phyloP scores from a whole-genome alignment of 2,329 filamentous ascomycete genomes.

The Monilinia laxa region DNA sequence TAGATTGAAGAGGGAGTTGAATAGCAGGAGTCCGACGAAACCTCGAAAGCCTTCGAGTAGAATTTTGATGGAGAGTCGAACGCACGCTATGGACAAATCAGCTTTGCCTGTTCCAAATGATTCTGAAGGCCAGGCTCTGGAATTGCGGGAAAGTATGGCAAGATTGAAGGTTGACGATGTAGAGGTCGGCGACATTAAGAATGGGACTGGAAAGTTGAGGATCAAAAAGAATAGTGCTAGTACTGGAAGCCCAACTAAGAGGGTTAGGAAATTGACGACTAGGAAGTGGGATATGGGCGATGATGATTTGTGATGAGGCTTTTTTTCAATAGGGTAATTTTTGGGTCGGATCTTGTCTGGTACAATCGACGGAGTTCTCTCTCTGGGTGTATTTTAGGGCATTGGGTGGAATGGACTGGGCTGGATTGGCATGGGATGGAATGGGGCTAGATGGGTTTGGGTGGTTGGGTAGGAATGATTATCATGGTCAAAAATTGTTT shows the following conservation, averaged over 20 bases:
- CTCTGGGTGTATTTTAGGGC: neutral
- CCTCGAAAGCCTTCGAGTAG: conserved; percentile 12
- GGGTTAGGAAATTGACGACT: conserved; percentile 36
- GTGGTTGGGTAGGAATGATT: neutral
- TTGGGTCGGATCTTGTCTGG: neutral
- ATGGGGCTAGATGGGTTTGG: neutral
- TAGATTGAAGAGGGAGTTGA: conserved; percentile 64
- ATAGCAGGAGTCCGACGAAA: conserved; percentile 48
- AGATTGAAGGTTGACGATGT: conserved; percentile 4
- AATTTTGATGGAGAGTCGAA: conserved; percentile 13
- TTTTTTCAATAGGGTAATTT: neutral
- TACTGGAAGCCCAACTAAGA: conserved; percentile 33
- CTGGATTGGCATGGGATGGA: neutral
- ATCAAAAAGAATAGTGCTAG: conserved; percentile 1
- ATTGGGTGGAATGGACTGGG: neutral
- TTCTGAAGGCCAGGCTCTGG: conserved; percentile 24
- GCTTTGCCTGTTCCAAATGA: conserved; percentile 12
- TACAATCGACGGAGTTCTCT: neutral
- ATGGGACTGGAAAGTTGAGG: conserved; percentile 4
- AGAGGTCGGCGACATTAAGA: neutral
- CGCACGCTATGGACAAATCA: conserved; percentile 10
- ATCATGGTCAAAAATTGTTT: neutral
- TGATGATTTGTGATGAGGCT: conserved; percentile 30
- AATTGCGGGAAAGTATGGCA: conserved; percentile 9
- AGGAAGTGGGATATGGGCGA: conserved; percentile 39